Evolutionary conservation across 2,329 filamentous ascomycete species (phyloP).

Genomic region (Fusarium aywerte): DNA sequence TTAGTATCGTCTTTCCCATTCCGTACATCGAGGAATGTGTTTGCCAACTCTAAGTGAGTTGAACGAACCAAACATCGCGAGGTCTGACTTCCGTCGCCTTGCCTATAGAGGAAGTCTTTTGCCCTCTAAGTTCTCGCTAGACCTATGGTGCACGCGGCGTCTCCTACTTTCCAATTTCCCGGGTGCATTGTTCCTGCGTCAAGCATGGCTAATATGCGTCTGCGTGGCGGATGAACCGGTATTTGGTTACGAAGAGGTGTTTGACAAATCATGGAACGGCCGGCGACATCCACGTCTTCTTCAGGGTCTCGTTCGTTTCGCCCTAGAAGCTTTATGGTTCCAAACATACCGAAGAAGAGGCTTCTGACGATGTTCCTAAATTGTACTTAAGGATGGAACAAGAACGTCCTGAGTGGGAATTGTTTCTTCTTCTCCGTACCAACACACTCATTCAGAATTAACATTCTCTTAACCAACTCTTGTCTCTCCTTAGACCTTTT

Average conservation of each 20-base stretch:
- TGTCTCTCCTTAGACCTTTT: slow-evolving; percentile 8
- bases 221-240: slow-evolving; percentile 14
- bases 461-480: neutral
- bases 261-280: slow-evolving; percentile 1
- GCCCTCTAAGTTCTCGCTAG: neutral
- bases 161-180: slow-evolving; percentile 5
- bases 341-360: neutral
- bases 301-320: slow-evolving; percentile 23
- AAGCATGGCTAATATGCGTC: neutral
- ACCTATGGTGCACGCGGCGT: neutral
- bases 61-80: neutral
- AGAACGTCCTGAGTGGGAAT: neutral
- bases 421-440: neutral
- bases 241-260: slow-evolving; percentile 8
- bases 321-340: neutral
- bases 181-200: slow-evolving; percentile 16
- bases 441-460: slow-evolving; percentile 24
- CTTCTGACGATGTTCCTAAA: neutral
- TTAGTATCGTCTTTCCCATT: slow-evolving; percentile 1
- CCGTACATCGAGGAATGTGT: slow-evolving; percentile 1
- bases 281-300: slow-evolving; percentile 5
- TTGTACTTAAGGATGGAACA: slow-evolving; percentile 21
- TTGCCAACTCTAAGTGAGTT: neutral
- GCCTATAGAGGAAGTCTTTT: slow-evolving; percentile 1
- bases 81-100: neutral